phyloP scores from a whole-genome alignment of 176 grass and related monocot genomes.

The Secale cereale region DNA sequence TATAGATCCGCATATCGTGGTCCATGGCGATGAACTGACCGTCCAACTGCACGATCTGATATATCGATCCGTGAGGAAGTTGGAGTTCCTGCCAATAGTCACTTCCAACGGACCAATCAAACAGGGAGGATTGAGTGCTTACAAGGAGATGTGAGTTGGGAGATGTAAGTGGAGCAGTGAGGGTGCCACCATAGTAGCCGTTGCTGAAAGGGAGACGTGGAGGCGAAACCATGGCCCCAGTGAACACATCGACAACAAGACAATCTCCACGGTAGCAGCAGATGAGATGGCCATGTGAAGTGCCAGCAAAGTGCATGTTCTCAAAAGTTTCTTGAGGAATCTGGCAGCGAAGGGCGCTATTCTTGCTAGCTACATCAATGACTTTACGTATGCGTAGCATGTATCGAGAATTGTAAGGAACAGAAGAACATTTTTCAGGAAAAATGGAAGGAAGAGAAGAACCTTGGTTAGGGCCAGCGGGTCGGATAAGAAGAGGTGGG shows the following conservation, averaged over 20 bases:
- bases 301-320: neutral
- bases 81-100: neutral
- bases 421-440: neutral
- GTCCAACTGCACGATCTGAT: neutral
- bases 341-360: neutral
- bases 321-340: neutral
- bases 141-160: neutral
- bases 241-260: neutral
- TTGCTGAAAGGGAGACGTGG: neutral
- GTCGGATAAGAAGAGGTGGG: constrained; percentile 29
- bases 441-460: neutral
- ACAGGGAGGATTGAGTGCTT: neutral
- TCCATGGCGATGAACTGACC: neutral
- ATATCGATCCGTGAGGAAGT: neutral
- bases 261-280: neutral
- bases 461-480: neutral
- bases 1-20: neutral
- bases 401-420: neutral
- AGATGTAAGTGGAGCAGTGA: neutral
- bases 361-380: neutral
- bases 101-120: neutral
- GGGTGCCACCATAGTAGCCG: neutral
- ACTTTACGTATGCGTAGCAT: neutral
- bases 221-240: neutral
- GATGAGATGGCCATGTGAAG: neutral